Conservation (phyloP, 2,329 filamentous ascomycete species). For the Colletotrichum spaethianum region DNA sequence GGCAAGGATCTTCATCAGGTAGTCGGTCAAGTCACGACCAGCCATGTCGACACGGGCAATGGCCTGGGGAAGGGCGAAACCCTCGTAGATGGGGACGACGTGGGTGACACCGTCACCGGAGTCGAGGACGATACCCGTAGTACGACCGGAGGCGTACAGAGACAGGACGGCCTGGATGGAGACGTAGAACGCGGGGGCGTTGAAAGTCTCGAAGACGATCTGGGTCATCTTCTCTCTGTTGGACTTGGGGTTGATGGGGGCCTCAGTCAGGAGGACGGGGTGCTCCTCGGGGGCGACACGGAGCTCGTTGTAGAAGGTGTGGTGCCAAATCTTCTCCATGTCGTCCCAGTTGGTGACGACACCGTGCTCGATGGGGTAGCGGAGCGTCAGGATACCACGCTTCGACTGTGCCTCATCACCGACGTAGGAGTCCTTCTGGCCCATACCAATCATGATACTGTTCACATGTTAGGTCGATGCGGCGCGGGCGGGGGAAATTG, state of each 20-base stretch:
- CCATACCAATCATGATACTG: slow-evolving; percentile 99
- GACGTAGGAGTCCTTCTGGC: slow-evolving; percentile 99
- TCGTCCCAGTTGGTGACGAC: slow-evolving; percentile 99
- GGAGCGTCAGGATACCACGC: slow-evolving; percentile 99
- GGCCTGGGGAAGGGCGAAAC: slow-evolving; percentile 99
- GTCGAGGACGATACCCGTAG: slow-evolving; percentile 99
- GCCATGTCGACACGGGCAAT: slow-evolving; percentile 99
- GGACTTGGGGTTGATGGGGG: slow-evolving; percentile 99
- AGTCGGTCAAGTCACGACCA: slow-evolving; percentile 99
- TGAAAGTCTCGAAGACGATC: slow-evolving; percentile 99
- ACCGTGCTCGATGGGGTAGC: slow-evolving; percentile 99
- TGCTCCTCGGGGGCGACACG: slow-evolving; percentile 99
- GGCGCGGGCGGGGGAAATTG: slow-evolving; percentile 32
- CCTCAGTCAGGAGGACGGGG: slow-evolving; percentile 98
- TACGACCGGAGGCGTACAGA: slow-evolving; percentile 99
- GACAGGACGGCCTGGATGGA: slow-evolving; percentile 99
- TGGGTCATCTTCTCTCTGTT: slow-evolving; percentile 99
- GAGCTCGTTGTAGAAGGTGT: slow-evolving; percentile 99
- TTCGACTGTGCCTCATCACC: slow-evolving; percentile 99
- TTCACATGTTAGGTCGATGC: slow-evolving; percentile 50
- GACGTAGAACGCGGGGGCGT: slow-evolving; percentile 99
- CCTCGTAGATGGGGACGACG: slow-evolving; percentile 99
- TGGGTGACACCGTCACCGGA: slow-evolving; percentile 99
- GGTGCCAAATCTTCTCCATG: slow-evolving; percentile 99
- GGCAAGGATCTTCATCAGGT: slow-evolving; percentile 99